Evolutionary conservation across 164 flowering plant genomes (phyloP).

Genomic region (Nymphaea thermarum): DNA sequence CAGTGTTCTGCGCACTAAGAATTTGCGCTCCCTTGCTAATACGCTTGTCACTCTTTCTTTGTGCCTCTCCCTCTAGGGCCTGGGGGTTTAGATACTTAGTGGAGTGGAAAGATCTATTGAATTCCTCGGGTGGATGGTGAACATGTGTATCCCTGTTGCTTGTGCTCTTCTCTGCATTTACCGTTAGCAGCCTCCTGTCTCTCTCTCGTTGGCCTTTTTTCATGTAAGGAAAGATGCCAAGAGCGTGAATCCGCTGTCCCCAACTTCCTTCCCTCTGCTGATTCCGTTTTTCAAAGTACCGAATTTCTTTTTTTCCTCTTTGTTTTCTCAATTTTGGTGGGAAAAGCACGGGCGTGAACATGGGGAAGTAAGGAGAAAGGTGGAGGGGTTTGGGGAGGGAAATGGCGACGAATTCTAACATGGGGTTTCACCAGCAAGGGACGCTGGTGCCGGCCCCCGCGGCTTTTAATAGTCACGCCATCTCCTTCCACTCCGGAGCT

Average conservation of each 20-base stretch:
- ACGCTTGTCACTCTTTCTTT: neutral
- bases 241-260: neutral
- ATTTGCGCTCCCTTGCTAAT: no score
- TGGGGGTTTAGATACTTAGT: neutral
- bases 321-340: no score
- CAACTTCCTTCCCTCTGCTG: neutral
- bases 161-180: no score
- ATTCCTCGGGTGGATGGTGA: no score
- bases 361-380: neutral
- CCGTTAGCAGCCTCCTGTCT: no score
- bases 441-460: constrained; percentile 3
- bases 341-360: neutral
- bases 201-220: neutral
- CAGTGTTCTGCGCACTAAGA: neutral
- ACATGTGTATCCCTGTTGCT: no score
- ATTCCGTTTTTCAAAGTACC: neutral
- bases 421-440: constrained; percentile 35
- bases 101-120: no score
- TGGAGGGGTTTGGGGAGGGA: neutral
- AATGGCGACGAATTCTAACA: constrained; percentile 54
- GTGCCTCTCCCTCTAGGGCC: neutral
- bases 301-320: neutral
- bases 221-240: neutral
- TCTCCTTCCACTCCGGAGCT: constrained; percentile 46
- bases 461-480: constrained; percentile 27